A percentile compares a stretch with the other conserved stretches of the same genome.
Evolutionary conservation across 2,329 filamentous ascomycete species (phyloP).

Genomic region (Claviceps pusilla): DNA sequence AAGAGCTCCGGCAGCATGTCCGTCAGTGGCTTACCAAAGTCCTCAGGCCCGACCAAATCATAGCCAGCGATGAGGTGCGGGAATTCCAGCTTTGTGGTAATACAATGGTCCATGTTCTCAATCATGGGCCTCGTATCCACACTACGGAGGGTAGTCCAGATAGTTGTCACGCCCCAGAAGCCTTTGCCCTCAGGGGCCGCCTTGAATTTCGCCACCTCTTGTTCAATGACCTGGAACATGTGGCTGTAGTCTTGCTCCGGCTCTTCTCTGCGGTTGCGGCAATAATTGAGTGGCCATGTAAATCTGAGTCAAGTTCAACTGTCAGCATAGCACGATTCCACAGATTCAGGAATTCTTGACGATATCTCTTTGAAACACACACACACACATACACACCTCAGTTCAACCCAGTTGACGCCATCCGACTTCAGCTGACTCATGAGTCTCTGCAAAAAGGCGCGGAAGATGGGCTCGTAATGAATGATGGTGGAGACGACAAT

Average conservation of each 20-base stretch:
- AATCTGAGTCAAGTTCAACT: conserved; percentile 31
- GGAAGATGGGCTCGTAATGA: conserved; percentile 82
- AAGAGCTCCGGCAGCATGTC: conserved; percentile 75
- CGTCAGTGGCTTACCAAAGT: conserved; percentile 57
- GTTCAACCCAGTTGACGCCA: conserved; percentile 71
- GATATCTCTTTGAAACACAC: no score
- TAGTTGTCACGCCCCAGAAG: conserved; percentile 76
- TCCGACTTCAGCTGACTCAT: conserved; percentile 61
- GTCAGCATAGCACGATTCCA: background rate
- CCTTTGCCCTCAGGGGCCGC: conserved; percentile 50
- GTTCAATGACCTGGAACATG: conserved; percentile 58
- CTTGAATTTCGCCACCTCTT: conserved; percentile 67
- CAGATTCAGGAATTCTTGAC: background rate
- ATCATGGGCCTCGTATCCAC: conserved; percentile 51
- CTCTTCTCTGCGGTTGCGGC: conserved; percentile 45
- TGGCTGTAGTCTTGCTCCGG: conserved; percentile 53
- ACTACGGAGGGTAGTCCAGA: conserved; percentile 64
- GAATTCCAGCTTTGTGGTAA: conserved; percentile 63
- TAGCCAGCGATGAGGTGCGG: conserved; percentile 74
- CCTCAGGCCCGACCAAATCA: conserved; percentile 81
- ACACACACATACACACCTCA: conserved; percentile 29
- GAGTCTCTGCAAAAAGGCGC: conserved; percentile 56
- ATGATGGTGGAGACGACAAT: conserved; percentile 57
- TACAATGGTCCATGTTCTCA: conserved; percentile 75
- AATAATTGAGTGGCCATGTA: conserved; percentile 59